These are phyloP conservation scores for Monosporascus cannonballus DNA, from an alignment of 2,329 filamentous ascomycete genomes.

Conservation along the genomic window DNA sequence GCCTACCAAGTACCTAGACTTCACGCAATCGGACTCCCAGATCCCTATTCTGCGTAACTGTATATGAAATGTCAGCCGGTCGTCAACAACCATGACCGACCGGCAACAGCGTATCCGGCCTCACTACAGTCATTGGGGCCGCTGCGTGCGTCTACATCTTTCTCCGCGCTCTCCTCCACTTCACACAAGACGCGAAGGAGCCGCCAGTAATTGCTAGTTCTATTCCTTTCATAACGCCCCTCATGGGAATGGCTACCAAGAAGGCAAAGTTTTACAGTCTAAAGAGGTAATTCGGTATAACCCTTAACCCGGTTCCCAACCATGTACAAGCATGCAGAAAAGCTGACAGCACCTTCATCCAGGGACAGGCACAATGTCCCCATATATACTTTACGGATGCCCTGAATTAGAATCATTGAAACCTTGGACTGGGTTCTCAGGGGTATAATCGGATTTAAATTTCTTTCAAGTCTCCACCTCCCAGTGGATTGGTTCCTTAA, in stretches of 20 bases:
- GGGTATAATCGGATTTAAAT: too few relatives aligned
- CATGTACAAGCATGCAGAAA: neutral
- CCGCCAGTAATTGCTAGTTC: slow-evolving; percentile 3
- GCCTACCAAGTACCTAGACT: too few relatives aligned
- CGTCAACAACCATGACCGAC: too few relatives aligned
- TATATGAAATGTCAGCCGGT: too few relatives aligned
- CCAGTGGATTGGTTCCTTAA: too few relatives aligned
- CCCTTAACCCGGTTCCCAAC: neutral
- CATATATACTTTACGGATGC: slow-evolving; percentile 9
- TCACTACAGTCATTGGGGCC: neutral
- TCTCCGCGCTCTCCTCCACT: slow-evolving; percentile 1
- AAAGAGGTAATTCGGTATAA: neutral
- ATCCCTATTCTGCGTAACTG: too few relatives aligned
- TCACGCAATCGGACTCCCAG: too few relatives aligned
- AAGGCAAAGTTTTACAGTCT: slow-evolving; percentile 1
- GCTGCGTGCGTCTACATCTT: slow-evolving; percentile 3
- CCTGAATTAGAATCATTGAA: too few relatives aligned
- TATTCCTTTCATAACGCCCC: slow-evolving; percentile 8
- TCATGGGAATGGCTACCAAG: neutral
- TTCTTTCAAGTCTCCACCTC: too few relatives aligned
- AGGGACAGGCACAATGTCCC: slow-evolving; percentile 8
- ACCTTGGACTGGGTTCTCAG: too few relatives aligned
- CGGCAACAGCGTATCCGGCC: neutral
- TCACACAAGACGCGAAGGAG: slow-evolving; percentile 7
- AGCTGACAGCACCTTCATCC: neutral